phyloP scores from a whole-genome alignment of 257 asterid species.

The Cruciata laevipes region DNA sequence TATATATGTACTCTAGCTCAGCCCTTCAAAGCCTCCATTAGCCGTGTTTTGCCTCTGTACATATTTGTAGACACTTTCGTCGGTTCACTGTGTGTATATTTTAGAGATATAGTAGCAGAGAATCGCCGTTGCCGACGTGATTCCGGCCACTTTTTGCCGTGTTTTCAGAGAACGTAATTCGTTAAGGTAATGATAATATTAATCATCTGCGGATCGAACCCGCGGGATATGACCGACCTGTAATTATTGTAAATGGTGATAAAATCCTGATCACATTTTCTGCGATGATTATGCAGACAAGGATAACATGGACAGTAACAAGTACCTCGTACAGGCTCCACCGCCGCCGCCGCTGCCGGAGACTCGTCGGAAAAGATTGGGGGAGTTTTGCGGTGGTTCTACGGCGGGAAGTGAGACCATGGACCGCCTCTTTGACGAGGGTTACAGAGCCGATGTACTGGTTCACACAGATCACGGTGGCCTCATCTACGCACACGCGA shows the following conservation, averaged over 20 bases:
- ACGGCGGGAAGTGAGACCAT: constrained; percentile 24
- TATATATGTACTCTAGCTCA: background rate
- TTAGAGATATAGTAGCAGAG: background rate
- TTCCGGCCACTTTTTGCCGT: background rate
- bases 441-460: constrained; percentile 67
- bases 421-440: constrained; percentile 82
- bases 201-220: background rate
- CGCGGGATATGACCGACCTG: background rate
- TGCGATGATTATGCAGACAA: constrained; percentile 12
- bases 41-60: background rate
- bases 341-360: constrained; percentile 63
- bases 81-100: background rate
- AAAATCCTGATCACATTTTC: background rate
- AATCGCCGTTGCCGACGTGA: background rate
- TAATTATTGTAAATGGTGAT: background rate
- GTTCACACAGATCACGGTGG: constrained; percentile 44
- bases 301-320: constrained; percentile 19
- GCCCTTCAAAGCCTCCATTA: background rate
- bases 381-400: constrained; percentile 25
- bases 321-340: constrained; percentile 38
- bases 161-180: background rate
- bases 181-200: constrained; percentile 2
- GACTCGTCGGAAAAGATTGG: constrained; percentile 21
- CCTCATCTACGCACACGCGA: constrained; percentile 60
- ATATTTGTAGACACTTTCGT: background rate